phyloP scores from a whole-genome alignment of 2,329 filamentous ascomycete species.

The Penicillium corylophilum region DNA sequence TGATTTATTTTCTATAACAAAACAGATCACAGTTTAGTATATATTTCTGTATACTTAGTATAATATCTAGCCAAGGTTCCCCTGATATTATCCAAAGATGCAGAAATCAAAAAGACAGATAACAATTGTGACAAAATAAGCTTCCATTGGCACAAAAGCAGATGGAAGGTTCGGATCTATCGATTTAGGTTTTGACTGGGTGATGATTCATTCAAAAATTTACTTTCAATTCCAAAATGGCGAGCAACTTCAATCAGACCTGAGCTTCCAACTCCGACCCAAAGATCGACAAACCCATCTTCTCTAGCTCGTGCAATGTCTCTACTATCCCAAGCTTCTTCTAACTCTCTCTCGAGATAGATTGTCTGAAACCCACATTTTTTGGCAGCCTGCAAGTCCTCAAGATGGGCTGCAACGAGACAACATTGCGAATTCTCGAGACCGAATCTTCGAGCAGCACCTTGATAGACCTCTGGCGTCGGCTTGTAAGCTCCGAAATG shows the following conservation, averaged over 20 bases:
- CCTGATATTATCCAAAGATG: too few relatives aligned
- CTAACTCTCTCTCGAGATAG: constrained; percentile 65
- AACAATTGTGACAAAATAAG: too few relatives aligned
- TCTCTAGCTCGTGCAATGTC: constrained; percentile 53
- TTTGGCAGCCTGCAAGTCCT: constrained; percentile 65
- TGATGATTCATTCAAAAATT: not conserved
- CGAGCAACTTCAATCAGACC: constrained; percentile 20
- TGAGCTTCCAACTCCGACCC: constrained; percentile 42
- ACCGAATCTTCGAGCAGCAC: constrained; percentile 60
- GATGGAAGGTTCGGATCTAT: not conserved
- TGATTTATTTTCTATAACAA: too few relatives aligned
- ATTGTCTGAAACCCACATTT: constrained; percentile 63
- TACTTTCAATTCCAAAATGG: constrained; percentile 14
- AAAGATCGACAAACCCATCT: constrained; percentile 63
- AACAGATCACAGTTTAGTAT: too few relatives aligned
- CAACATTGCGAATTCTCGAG: constrained; percentile 60
- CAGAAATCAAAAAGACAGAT: too few relatives aligned
- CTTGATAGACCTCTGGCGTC: constrained; percentile 62
- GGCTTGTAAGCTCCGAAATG: constrained; percentile 74
- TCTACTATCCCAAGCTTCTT: constrained; percentile 61
- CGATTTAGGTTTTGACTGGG: not conserved
- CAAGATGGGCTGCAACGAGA: constrained; percentile 73
- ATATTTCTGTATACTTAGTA: too few relatives aligned
- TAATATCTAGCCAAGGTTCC: too few relatives aligned
- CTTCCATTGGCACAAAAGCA: too few relatives aligned